phyloP scores from a whole-genome alignment of 768 basidiomycete genomes.

The Leccinum rimulosum region DNA sequence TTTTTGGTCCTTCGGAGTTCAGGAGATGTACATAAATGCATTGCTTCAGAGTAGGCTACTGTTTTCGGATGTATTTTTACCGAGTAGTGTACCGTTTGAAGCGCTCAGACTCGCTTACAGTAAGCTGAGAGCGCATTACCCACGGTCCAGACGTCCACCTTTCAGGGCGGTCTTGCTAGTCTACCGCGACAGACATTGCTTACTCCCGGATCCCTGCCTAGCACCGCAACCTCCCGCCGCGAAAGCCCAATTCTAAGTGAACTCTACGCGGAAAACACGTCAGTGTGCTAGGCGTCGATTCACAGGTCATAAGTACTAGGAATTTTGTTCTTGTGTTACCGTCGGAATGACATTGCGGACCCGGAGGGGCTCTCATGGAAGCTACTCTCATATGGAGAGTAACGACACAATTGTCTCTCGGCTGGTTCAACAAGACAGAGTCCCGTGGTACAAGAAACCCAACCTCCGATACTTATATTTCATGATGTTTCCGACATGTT shows the following conservation, averaged over 20 bases:
- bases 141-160: background rate
- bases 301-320: background rate
- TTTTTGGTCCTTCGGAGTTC: too few species aligned
- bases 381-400: background rate
- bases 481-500: conserved; percentile 44
- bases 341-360: background rate
- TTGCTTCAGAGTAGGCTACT: too few species aligned
- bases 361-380: background rate
- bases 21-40: too few species aligned
- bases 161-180: background rate
- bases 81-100: too few species aligned
- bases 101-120: too few species aligned
- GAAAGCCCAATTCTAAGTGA: background rate
- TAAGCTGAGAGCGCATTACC: too few species aligned
- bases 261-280: background rate
- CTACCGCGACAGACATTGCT: too few species aligned
- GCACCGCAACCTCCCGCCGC: background rate
- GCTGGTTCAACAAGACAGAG: conserved; percentile 38
- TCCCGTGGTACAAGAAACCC: conserved; percentile 60
- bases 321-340: background rate
- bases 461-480: conserved; percentile 56
- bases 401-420: conserved; percentile 11
- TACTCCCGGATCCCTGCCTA: background rate
- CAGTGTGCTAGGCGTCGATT: background rate
- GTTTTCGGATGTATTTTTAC: too few species aligned